phyloP scores from a whole-genome alignment of 768 basidiomycete species.

The Lentinula aciculospora region DNA sequence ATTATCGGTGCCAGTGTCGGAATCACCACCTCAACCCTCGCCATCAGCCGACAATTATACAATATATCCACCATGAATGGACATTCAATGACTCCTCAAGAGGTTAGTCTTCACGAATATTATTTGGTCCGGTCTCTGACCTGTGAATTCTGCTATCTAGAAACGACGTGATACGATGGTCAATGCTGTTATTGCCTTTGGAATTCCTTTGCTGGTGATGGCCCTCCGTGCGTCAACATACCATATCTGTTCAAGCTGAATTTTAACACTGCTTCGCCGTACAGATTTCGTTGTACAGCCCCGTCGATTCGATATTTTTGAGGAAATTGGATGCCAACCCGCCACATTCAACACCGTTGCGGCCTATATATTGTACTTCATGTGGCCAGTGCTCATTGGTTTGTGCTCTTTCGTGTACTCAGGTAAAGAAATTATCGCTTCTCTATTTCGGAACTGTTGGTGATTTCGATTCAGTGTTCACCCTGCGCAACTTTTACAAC shows the following conservation, averaged over 20 bases:
- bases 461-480: background rate
- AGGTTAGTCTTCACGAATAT: background rate
- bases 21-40: conserved; percentile 11
- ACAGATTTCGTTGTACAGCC: conserved; percentile 29
- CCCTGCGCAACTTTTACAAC: background rate
- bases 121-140: background rate
- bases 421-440: conserved; percentile 19
- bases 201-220: conserved; percentile 30
- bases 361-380: conserved; percentile 19
- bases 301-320: conserved; percentile 28
- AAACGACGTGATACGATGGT: conserved; percentile 26
- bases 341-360: conserved; percentile 22
- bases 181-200: conserved; percentile 32
- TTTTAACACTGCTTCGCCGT: background rate
- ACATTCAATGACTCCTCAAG: background rate
- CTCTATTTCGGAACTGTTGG: background rate
- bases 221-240: conserved; percentile 23
- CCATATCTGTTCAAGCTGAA: background rate
- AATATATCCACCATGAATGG: background rate
- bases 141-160: conserved; percentile 22
- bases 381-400: conserved; percentile 25
- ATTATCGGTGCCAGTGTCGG: conserved; percentile 1
- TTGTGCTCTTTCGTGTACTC: conserved; percentile 26
- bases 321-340: conserved; percentile 32
- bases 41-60: conserved; percentile 18